Conservation (phyloP, 306 rosid species). For the Malus orientalis region DNA sequence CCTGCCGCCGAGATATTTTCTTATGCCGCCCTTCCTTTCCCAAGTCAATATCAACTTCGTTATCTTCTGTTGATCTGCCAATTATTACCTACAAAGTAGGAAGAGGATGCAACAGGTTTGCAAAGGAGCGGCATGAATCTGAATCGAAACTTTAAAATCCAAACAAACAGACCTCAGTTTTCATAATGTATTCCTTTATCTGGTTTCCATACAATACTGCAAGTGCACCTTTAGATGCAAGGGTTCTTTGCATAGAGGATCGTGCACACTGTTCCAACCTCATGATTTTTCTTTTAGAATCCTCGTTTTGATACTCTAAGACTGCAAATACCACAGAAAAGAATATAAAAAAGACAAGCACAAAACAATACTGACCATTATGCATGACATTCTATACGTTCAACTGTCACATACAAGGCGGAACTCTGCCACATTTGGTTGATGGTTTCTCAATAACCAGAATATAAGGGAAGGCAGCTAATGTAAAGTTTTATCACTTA, state of each 20-base stretch:
- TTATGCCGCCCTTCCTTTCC: slow-evolving; percentile 56
- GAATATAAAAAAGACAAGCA: background rate
- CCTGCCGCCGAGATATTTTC: slow-evolving; percentile 83
- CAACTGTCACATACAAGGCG: background rate
- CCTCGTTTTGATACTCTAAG: slow-evolving; percentile 41
- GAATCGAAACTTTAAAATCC: background rate
- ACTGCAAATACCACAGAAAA: slow-evolving; percentile 28
- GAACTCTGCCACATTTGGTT: background rate
- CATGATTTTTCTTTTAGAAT: slow-evolving; percentile 54
- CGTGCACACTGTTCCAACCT: slow-evolving; percentile 72
- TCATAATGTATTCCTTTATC: slow-evolving; percentile 53
- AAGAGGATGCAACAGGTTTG: slow-evolving; percentile 16
- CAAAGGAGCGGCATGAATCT: background rate
- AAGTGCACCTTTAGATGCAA: slow-evolving; percentile 61
- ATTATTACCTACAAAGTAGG: slow-evolving; percentile 53
- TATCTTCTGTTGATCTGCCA: slow-evolving; percentile 66
- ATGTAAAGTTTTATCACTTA: background rate
- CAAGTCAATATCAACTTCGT: slow-evolving; percentile 72
- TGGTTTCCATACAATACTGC: slow-evolving; percentile 62
- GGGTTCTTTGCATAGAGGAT: slow-evolving; percentile 46
- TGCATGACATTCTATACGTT: background rate
- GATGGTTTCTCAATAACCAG: background rate
- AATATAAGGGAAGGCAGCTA: background rate
- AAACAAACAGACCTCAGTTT: slow-evolving; percentile 44
- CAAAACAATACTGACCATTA: background rate